Base-by-base conservation (phyloP, 176 grass and related monocot species). In the Saccharum spontaneum region DNA sequence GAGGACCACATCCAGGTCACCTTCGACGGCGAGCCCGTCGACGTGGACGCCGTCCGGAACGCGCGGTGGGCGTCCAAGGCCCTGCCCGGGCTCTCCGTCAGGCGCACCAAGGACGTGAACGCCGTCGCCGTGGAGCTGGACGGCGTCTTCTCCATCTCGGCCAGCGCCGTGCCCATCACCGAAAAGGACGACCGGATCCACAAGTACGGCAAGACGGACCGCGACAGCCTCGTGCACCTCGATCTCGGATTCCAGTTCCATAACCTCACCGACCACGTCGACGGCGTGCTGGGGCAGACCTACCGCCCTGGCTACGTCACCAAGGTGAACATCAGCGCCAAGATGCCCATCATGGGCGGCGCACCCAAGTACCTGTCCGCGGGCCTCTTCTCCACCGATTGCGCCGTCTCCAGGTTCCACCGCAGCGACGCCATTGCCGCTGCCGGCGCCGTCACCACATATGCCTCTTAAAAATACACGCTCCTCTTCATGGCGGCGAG, bases 201-300 rank as follows among this genome's bases (percentile, higher is more conserved):
- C 84, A 69, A n/a, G 30, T 96, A 96, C 44, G 89, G 91, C 7
- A 83, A 83, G 31, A 81, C 36, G 0, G 6, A 10, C 6, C 40
- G 76, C 7, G 91, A 96, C 55, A 83, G 81, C 86, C 86, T 96
- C 0, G 86, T 83, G n/a, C 91, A 93, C 86, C 83, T 96, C 0
- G 91, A 96, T 38, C 72, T 96, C 0, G 91, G 86, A 1, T 96
- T 93, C 84, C 90, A 87, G 73, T 96, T 96, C 84, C 71, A 87
- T 4, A 44, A 73, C 22, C 88, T 95, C 71, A 80, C 80, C 48
- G 23, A 70, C 0, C 22, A 17, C 1, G 88, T 95, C 8, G 68
- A 94, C 20, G 93, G 93, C 17, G 90, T 94, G 11, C 90, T 94
- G 0, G 93, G 93, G 0, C 93, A 94, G 85, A 90, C 87, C 1